Evolutionary conservation across 208 protist species (phyloP), one percentile per base, ranked within the genome.

Genomic region (Acanthamoeba healyi): DNA sequence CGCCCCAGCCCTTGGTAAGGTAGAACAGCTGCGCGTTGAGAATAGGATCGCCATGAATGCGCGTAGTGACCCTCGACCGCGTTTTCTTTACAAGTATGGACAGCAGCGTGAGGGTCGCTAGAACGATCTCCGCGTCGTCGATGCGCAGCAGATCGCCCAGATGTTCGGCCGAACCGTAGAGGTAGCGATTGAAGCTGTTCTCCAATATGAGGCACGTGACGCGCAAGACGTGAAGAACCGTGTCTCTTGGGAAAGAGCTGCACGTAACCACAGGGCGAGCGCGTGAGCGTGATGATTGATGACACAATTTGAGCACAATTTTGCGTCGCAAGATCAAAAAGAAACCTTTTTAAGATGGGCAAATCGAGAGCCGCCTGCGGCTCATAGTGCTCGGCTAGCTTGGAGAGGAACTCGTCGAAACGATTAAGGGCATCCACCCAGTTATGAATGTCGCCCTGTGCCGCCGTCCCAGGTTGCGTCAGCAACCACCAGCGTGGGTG

Each of bases 1-100:
- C 87, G 22, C 87, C 87, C 87, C 87, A 92, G n/a, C 87, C 87
- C 40, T 92, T 70, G 44, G 87, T 77, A 15, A 92, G 87, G 61
- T 92, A 77, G 49, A 92, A 92, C 49, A 92, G 49, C 40, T 79
- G 54, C 34, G 87, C 38, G 54, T 77, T 77, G 87, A 92, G 63
- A 15, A 77, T 54, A 3, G 87, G 87, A 51, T 92, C 87, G 29
- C 61, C 87, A 29, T 70, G 54, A 36, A 92, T 92, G 15, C 63
- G 87, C 49, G 87, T 79, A 12, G 87, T 92, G 44, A 92, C 63
- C 40, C 87, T 70, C 54, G 61, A 79, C 3, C 87, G 51, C 54
- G 54, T 70, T 40, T 77, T 92, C 54, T 70, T 79, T 49, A 92
- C 87, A 70, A 92, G 87, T 79, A 56, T 79, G n/a, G 65, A 51